A percentile compares a stretch with the other conserved stretches of the same genome.
phyloP scores from a whole-genome alignment of 163 green algal species.

The Coccomyxa subellipsoidea region DNA sequence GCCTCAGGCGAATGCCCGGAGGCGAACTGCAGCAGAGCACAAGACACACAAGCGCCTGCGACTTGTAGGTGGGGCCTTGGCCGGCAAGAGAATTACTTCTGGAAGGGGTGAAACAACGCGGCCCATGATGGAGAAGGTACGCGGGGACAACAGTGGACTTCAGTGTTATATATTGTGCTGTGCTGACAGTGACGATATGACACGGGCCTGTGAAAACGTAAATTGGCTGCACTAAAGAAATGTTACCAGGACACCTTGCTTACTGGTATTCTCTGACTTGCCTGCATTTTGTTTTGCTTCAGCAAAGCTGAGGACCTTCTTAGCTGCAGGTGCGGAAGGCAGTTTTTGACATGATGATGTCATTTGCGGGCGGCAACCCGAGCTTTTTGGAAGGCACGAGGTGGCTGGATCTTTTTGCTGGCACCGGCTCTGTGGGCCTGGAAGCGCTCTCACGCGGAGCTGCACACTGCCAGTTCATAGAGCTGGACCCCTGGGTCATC shows the following conservation, averaged over 20 bases:
- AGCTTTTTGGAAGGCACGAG: constrained; percentile 43
- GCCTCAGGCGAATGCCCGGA: constrained; percentile 15
- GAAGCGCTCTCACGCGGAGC: constrained; percentile 79
- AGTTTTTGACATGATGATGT: constrained; percentile 82
- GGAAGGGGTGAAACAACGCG: constrained; percentile 51
- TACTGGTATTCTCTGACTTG: no score
- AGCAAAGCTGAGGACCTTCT: no score
- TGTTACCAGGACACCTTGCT: no score
- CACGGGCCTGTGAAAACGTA: no score
- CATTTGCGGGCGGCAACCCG: constrained; percentile 10
- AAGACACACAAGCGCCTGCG: constrained; percentile 61
- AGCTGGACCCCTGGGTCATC: constrained; percentile 76
- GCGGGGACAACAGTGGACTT: constrained; percentile 12
- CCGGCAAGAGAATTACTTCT: constrained; percentile 24
- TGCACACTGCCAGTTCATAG: constrained; percentile 62
- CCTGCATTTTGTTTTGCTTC: no score
- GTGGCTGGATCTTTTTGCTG: constrained; percentile 89
- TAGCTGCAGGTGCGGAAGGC: constrained; percentile 65
- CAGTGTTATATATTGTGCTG: background rate
- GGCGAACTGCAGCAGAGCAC: constrained; percentile 19
- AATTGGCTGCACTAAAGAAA: no score
- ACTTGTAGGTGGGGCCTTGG: constrained; percentile 60
- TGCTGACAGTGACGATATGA: no score
- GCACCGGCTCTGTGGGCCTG: constrained; percentile 73
- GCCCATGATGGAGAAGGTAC: constrained; percentile 87